Conservation (phyloP, 2,329 filamentous ascomycete species). For the Lachnum nothofagi region DNA sequence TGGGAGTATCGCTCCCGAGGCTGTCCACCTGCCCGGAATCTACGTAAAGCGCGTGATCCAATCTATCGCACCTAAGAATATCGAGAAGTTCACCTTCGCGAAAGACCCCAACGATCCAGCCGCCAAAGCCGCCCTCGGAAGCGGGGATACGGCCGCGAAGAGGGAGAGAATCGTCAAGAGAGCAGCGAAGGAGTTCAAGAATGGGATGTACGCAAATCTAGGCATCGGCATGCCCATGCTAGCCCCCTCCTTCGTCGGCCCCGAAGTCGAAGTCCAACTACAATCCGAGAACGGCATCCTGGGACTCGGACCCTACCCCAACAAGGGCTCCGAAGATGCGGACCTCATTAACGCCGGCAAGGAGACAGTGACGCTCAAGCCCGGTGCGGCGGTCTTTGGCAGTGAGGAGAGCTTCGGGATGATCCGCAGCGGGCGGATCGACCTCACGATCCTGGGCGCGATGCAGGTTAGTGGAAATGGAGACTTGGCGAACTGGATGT, state of each 20-base stretch:
- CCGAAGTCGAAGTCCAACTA: constrained; percentile 72
- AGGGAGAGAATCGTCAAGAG: constrained; percentile 79
- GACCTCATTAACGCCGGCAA: constrained; percentile 92
- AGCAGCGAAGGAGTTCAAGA: constrained; percentile 87
- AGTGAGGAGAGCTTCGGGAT: constrained; percentile 89
- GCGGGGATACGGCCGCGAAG: constrained; percentile 48
- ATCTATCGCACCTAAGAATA: constrained; percentile 71
- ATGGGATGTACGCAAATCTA: constrained; percentile 90
- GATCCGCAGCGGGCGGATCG: constrained; percentile 81
- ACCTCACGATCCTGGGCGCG: constrained; percentile 81
- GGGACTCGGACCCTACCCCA: constrained; percentile 67
- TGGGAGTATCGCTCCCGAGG: constrained; percentile 76
- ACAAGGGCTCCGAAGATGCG: constrained; percentile 71
- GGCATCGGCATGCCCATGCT: constrained; percentile 94
- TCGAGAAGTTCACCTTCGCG: constrained; percentile 79
- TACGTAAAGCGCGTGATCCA: constrained; percentile 88
- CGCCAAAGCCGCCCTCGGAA: constrained; percentile 32
- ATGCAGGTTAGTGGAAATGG: constrained; percentile 65
- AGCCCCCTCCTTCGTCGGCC: constrained; percentile 75
- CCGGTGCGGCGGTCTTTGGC: constrained; percentile 75
- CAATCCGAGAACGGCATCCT: constrained; percentile 80
- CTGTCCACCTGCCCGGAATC: constrained; percentile 82
- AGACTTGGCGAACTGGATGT: constrained; percentile 88
- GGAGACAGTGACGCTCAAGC: constrained; percentile 80
- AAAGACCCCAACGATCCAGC: constrained; percentile 43